A percentile compares a stretch with the other conserved stretches of the same genome.
Conservation (phyloP, 2,329 filamentous ascomycete genomes). For the Incumbomyces delicatus region DNA sequence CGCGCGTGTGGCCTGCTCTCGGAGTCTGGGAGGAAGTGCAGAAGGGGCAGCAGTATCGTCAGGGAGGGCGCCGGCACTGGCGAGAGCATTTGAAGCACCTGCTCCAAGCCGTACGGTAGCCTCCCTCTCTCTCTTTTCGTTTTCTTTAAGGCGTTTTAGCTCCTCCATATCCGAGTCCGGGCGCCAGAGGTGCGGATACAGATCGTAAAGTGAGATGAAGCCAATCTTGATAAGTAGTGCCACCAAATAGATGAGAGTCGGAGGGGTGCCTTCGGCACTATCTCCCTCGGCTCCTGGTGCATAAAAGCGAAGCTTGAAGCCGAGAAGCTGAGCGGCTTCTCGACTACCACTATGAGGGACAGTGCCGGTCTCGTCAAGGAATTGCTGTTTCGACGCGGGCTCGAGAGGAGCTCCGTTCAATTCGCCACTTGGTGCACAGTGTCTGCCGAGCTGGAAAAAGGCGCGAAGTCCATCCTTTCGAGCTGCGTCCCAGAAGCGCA, state of each 20-base stretch:
- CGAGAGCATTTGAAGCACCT: constrained; percentile 66
- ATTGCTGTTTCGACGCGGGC: constrained; percentile 49
- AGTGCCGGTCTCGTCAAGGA: constrained; percentile 72
- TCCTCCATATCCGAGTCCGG: constrained; percentile 71
- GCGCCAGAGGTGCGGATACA: constrained; percentile 88
- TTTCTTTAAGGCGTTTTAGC: constrained; percentile 58
- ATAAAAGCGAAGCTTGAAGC: constrained; percentile 96
- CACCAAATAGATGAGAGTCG: constrained; percentile 85
- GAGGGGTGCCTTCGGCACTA: constrained; percentile 66
- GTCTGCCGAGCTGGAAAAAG: constrained; percentile 79
- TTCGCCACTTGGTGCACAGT: constrained; percentile 53
- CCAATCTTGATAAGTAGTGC: constrained; percentile 93
- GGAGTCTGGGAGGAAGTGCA: constrained; percentile 28
- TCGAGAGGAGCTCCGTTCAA: constrained; percentile 26
- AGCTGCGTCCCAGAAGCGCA: constrained; percentile 71
- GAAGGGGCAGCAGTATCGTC: constrained; percentile 61
- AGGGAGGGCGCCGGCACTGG: constrained; percentile 73
- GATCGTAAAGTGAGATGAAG: constrained; percentile 82
- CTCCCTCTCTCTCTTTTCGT: constrained; percentile 72
- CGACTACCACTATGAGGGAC: constrained; percentile 77
- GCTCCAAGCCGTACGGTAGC: constrained; percentile 59
- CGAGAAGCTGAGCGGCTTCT: constrained; percentile 85
- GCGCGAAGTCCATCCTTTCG: constrained; percentile 66
- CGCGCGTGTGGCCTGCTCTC: constrained; percentile 45
- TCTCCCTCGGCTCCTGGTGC: constrained; percentile 63